Evolutionary conservation across 441 rosid species (phyloP).

Genomic region (Hura crepitans): DNA sequence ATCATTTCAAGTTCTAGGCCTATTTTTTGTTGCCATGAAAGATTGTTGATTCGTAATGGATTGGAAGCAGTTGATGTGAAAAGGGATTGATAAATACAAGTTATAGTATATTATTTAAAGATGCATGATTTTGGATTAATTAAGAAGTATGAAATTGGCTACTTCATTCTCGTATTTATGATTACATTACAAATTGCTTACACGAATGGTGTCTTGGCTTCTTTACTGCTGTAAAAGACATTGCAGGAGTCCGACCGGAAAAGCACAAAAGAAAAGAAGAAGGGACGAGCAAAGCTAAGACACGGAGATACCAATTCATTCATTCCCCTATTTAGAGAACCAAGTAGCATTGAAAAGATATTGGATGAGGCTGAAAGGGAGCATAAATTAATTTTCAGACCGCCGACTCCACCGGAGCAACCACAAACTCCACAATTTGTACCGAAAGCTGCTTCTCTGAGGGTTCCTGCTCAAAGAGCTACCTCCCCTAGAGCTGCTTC

Average conservation of each 20-base stretch:
- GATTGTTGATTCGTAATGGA: not conserved
- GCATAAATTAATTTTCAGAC: slow-evolving; percentile 62
- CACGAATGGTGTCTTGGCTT: not conserved
- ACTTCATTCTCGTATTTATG: not conserved
- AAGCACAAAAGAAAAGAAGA: slow-evolving; percentile 59
- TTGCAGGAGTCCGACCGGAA: slow-evolving; percentile 68
- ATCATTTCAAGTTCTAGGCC: not conserved
- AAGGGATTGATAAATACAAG: not conserved
- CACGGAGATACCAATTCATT: slow-evolving; percentile 73
- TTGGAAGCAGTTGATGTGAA: not conserved
- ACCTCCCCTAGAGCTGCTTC: slow-evolving; percentile 47
- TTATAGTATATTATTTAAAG: not conserved
- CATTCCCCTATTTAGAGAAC: slow-evolving; percentile 77
- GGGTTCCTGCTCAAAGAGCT: slow-evolving; percentile 50
- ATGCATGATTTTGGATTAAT: not conserved
- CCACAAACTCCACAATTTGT: slow-evolving; percentile 49
- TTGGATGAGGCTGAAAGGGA: slow-evolving; percentile 93
- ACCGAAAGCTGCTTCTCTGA: slow-evolving; percentile 48
- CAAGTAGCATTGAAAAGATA: slow-evolving; percentile 92
- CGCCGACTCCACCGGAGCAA: slow-evolving; percentile 63
- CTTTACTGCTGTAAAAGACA: slow-evolving; percentile 14
- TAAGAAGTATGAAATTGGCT: slow-evolving; percentile 1
- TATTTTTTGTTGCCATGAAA: not conserved
- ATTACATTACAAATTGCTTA: not conserved
- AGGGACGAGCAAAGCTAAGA: slow-evolving; percentile 54